Conservation (phyloP, 1,139 yeast genomes). For the Geotrichum cucujoidarum region DNA sequence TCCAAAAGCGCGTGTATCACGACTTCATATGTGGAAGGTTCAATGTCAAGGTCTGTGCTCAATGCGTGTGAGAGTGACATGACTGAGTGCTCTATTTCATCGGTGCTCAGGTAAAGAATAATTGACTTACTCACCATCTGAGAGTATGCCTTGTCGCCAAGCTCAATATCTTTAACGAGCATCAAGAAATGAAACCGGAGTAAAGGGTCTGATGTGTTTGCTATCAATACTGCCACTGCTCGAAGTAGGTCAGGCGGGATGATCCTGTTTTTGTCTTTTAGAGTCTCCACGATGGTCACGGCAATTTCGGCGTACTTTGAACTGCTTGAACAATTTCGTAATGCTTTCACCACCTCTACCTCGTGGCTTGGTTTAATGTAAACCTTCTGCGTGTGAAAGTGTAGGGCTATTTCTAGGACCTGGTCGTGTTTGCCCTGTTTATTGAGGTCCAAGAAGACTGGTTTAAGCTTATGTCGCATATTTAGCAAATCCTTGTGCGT, state of each 20-base stretch:
- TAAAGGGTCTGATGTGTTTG: neutral
- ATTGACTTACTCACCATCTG: slow-evolving; percentile 2
- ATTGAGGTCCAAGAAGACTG: no score
- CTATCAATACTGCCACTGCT: neutral
- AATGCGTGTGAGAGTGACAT: slow-evolving; percentile 3
- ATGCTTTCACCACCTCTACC: neutral
- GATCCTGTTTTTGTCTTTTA: neutral
- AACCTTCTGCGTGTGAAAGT: neutral
- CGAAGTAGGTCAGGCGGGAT: neutral
- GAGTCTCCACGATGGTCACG: neutral
- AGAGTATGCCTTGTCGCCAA: neutral
- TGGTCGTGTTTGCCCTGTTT: no score
- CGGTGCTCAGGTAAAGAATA: neutral
- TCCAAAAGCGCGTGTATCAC: slow-evolving; percentile 29
- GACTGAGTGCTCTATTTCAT: slow-evolving; percentile 11
- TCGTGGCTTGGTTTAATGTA: neutral
- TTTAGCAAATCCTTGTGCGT: no score
- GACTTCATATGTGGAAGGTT: slow-evolving; percentile 24
- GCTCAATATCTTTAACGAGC: neutral
- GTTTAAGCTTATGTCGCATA: no score
- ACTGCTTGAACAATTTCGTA: neutral
- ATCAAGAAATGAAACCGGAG: neutral
- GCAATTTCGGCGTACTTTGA: slow-evolving; percentile 2
- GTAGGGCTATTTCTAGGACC: neutral
- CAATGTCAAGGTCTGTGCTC: neutral